phyloP scores from a whole-genome alignment of 495 filamentous ascomycete species.

The Penicillium tannophilum region DNA sequence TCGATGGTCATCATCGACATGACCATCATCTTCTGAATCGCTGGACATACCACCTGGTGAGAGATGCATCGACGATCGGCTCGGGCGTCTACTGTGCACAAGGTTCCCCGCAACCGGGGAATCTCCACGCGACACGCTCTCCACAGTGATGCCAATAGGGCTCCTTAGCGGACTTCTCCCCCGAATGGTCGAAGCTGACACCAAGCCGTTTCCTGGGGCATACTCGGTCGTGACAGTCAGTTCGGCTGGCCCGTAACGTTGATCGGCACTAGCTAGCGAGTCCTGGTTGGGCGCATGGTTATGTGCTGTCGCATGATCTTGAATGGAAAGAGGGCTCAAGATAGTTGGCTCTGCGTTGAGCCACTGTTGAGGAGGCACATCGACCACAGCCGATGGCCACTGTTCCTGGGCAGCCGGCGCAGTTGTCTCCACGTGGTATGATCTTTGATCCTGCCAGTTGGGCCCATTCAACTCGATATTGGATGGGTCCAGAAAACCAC shows the following conservation, averaged over 20 bases:
- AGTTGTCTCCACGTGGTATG: constrained; percentile 5
- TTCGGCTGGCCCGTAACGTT: constrained; percentile 13
- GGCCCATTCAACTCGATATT: constrained; percentile 23
- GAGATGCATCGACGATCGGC: constrained; percentile 44
- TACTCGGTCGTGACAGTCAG: constrained; percentile 22
- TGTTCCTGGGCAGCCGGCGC: background rate
- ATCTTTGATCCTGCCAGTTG: constrained; percentile 13
- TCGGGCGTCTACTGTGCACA: constrained; percentile 28
- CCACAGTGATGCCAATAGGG: constrained; percentile 47
- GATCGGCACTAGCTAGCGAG: constrained; percentile 1
- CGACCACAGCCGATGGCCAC: background rate
- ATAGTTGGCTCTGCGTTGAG: constrained; percentile 17
- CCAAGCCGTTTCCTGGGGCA: constrained; percentile 16
- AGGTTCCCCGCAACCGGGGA: constrained; percentile 41
- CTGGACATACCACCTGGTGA: constrained; percentile 36
- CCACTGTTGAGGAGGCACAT: constrained; percentile 1
- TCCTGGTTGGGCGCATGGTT: background rate
- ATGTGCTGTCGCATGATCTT: background rate
- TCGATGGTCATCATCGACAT: constrained; percentile 19
- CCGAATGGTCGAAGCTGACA: constrained; percentile 25
- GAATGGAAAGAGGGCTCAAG: constrained; percentile 12
- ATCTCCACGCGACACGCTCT: constrained; percentile 49
- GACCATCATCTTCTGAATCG: constrained; percentile 34
- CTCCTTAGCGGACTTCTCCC: constrained; percentile 46
- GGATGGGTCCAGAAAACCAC: constrained; percentile 18